Base-by-base conservation (phyloP, 257 asterid species). In the Capsicum pubescens region DNA sequence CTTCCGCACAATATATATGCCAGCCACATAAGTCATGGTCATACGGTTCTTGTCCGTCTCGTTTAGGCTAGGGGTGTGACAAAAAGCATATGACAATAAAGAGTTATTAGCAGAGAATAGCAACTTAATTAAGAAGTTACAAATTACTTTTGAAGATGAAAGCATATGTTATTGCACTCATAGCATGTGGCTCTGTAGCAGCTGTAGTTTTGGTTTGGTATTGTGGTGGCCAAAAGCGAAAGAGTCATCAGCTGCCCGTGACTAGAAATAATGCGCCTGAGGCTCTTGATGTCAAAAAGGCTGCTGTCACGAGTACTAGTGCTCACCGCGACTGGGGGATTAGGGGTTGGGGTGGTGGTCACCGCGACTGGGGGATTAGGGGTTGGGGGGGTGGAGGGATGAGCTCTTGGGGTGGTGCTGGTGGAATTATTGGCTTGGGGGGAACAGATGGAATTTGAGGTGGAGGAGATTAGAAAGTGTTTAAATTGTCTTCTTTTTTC, bases 161-260 rank as follows among this genome's bases (percentile, higher is more conserved):
- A 8, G 77, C 11, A 39, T 69, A 69, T 69, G 77, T 1, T 39
- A 16, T 69, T 69, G 77, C 77, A 16, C 32, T 42, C 77, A 69
- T 69, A 69, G 77, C 19, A 69, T 39, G 77, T 69, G 77, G 77
- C 77, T 69, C 26, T 39, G 77, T 69, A 39, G 32, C 77, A 39
- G 77, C 77, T 8, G 26, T 69, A 16, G 26, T 39, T 64, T 64
- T 69, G 26, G 77, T 69, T 15, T 69, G 21, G 55, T 69, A 39
- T 39, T 39, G 12, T 6, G 3, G 71, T 64, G 71, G 71, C 9
- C 64, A 26, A 58, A 58, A 6, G 15, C 4, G 5, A 64, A 64
- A 64, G 8, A 26, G 1, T 2, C 7, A 6, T 19, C 36, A 10
- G 56, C 10, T 48, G 15, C 57, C 55, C 12, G 55, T 50, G 55